phyloP scores from a whole-genome alignment of 2,329 filamentous ascomycete species.

The Chlorencoelia australis region DNA sequence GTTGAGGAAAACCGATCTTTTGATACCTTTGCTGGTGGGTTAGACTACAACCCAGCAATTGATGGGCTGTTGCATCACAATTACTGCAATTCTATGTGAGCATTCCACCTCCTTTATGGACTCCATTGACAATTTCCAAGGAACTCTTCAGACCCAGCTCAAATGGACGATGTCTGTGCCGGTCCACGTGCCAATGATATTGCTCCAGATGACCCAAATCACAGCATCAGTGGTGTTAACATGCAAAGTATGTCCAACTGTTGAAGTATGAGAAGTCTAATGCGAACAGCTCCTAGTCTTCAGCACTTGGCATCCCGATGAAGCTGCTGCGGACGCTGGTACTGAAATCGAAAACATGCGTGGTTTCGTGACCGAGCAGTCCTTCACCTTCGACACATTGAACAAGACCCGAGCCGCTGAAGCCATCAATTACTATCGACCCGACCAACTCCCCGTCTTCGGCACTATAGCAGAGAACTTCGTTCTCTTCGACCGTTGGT shows the following conservation, averaged over 20 bases:
- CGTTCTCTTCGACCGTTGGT: conserved; percentile 36
- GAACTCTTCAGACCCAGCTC: conserved; percentile 21
- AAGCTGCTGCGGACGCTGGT: conserved; percentile 12
- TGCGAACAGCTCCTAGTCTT: conserved; percentile 22
- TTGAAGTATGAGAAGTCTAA: background rate
- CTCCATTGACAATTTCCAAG: conserved; percentile 9
- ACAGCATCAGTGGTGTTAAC: conserved; percentile 33
- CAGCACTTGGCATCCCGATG: conserved; percentile 29
- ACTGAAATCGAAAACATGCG: conserved; percentile 26
- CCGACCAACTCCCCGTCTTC: conserved; percentile 32
- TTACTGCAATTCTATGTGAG: conserved; percentile 33
- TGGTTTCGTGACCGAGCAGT: conserved; percentile 35
- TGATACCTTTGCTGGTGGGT: conserved; percentile 33
- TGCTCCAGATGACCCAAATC: conserved; percentile 34
- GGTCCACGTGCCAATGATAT: conserved; percentile 29
- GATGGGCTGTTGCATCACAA: conserved; percentile 28
- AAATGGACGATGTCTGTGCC: conserved; percentile 28
- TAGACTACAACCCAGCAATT: conserved; percentile 29
- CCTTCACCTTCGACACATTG: conserved; percentile 27
- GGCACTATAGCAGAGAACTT: conserved; percentile 33
- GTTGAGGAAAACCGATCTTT: conserved; percentile 33
- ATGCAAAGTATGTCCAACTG: conserved; percentile 26
- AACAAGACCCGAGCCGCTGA: conserved; percentile 31
- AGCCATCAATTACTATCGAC: conserved; percentile 35
- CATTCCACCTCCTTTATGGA: background rate